Evolutionary conservation across 495 filamentous ascomycete species (phyloP).

Genomic region (Trichoderma orchidacearum): DNA sequence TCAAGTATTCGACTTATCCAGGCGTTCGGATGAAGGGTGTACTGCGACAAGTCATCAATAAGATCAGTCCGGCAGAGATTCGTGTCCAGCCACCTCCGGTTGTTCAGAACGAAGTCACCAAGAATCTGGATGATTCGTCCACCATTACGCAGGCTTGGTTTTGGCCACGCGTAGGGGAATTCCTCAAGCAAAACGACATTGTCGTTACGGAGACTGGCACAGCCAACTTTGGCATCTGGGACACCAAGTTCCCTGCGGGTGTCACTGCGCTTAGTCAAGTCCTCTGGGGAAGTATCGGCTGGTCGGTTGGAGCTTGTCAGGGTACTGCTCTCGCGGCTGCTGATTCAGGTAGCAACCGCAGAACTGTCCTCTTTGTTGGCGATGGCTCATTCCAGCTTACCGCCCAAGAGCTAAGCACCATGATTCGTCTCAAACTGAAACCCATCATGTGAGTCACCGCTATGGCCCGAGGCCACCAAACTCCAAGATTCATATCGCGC

Average conservation of each 20-base stretch:
- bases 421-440: slow-evolving; percentile 62
- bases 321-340: slow-evolving; percentile 60
- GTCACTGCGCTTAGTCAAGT: slow-evolving; percentile 74
- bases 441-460: slow-evolving; percentile 54
- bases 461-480: slow-evolving; percentile 1
- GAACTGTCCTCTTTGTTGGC: slow-evolving; percentile 75
- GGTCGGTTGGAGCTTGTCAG: slow-evolving; percentile 65
- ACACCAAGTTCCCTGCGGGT: slow-evolving; percentile 63
- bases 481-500: background rate
- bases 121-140: slow-evolving; percentile 31
- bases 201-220: slow-evolving; percentile 85
- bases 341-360: slow-evolving; percentile 36
- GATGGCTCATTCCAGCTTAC: slow-evolving; percentile 83
- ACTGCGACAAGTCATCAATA: slow-evolving; percentile 56
- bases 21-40: slow-evolving; percentile 77
- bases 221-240: slow-evolving; percentile 80
- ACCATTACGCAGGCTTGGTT: slow-evolving; percentile 75
- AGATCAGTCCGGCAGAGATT: slow-evolving; percentile 44
- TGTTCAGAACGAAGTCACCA: slow-evolving; percentile 42
- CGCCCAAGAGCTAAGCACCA: slow-evolving; percentile 74
- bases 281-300: slow-evolving; percentile 82
- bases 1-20: slow-evolving; percentile 74
- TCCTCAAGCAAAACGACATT: slow-evolving; percentile 61
- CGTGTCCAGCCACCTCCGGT: slow-evolving; percentile 25
- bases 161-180: slow-evolving; percentile 71